Conservation (phyloP, 495 filamentous ascomycete species). For the Hypoxylon trugodes region DNA sequence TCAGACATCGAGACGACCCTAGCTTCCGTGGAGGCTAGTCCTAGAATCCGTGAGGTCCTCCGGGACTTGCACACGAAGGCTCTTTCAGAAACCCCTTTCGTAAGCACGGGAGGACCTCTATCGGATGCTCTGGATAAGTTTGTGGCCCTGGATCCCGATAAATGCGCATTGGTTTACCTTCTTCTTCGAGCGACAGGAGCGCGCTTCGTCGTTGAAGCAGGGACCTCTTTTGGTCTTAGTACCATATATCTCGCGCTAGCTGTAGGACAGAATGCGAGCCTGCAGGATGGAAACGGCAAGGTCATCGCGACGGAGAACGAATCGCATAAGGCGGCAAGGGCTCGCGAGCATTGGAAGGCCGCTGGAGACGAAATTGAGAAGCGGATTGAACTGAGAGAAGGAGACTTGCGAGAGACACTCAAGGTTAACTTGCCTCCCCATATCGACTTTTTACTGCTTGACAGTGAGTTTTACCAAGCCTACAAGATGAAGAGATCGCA, state of each 20-base stretch:
- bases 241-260: conserved; percentile 69
- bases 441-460: conserved; percentile 62
- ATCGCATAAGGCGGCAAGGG: conserved; percentile 52
- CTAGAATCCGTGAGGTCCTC: conserved; percentile 25
- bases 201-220: conserved; percentile 62
- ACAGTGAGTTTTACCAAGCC: conserved; percentile 52
- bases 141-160: conserved; percentile 62
- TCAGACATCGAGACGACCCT: conserved; percentile 23
- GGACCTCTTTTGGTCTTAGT: conserved; percentile 67
- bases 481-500: background rate
- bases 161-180: conserved; percentile 60
- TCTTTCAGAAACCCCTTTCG: conserved; percentile 20
- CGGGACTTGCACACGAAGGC: conserved; percentile 28
- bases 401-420: conserved; percentile 63
- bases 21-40: conserved; percentile 22
- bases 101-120: conserved; percentile 10
- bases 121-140: conserved; percentile 46
- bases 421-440: conserved; percentile 49
- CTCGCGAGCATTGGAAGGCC: conserved; percentile 58
- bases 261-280: conserved; percentile 49
- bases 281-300: conserved; percentile 39
- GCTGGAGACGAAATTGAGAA: conserved; percentile 52
- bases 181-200: conserved; percentile 52
- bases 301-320: conserved; percentile 67
- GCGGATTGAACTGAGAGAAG: conserved; percentile 61